Conservation (phyloP, 1,284 basidiomycete species). For the Peniophora sp. region DNA sequence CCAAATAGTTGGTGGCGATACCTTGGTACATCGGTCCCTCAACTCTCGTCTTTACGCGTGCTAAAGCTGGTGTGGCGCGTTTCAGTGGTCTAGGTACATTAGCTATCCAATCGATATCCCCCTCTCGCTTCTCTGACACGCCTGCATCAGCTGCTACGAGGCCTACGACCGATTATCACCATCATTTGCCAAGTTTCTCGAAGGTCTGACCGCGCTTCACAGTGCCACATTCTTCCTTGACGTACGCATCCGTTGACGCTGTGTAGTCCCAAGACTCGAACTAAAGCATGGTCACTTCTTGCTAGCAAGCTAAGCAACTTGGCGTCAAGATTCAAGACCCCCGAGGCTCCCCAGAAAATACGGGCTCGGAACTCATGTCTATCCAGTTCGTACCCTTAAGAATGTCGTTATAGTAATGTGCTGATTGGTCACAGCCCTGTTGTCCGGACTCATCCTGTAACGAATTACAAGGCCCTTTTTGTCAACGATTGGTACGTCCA, state of each 20-base stretch:
- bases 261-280: neutral
- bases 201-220: constrained; percentile 54
- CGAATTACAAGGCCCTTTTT: constrained; percentile 60
- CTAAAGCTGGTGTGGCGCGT: neutral
- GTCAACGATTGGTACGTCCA: constrained; percentile 43
- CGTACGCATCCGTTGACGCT: constrained; percentile 13
- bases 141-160: constrained; percentile 42
- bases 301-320: neutral
- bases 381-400: constrained; percentile 34
- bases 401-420: neutral
- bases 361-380: constrained; percentile 46
- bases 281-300: neutral
- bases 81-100: constrained; percentile 1
- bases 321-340: constrained; percentile 1
- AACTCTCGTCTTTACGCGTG: neutral
- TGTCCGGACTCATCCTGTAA: constrained; percentile 50
- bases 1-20: constrained; percentile 36
- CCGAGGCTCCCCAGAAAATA: constrained; percentile 16
- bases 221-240: constrained; percentile 44
- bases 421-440: constrained; percentile 28
- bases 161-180: constrained; percentile 58
- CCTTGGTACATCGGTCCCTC: constrained; percentile 26
- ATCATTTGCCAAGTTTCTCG: constrained; percentile 46
- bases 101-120: neutral
- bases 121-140: constrained; percentile 5